Base-by-base conservation (phyloP, 1,284 basidiomycete species). In the Ceratobasidium sp. region DNA sequence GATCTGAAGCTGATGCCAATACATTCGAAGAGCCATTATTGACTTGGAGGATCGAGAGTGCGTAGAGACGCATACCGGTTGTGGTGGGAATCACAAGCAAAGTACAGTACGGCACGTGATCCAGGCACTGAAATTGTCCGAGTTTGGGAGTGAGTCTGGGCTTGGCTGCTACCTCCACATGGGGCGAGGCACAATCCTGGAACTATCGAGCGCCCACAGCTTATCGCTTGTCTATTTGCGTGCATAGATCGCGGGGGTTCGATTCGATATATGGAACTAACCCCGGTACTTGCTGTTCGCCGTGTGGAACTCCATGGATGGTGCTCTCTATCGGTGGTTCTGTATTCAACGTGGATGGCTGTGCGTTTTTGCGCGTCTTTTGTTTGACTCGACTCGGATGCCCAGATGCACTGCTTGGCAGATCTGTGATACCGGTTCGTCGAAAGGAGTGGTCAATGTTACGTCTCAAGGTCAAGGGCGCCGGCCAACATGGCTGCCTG, bases 1-100 rank as follows among this genome's bases (percentile, higher is more conserved):
- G 87, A 80, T 99, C 97, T 73, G 87, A 90, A 12, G 93, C 90
- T 46, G 84, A 87, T 75, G 86, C 85, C 39, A 99, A 88, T 32
- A 92, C 82, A 0, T 88, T 98, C 45, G 87, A 85, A 69, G 80
- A 79, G 1, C 79, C 78, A 34, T 78, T 76, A 21, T 80, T 78
- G 76, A 82, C 80, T 46, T 81, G 80, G 59, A 85, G 79, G 57
- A 85, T 78, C 52, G 84, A 82, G 75, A 86, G 82, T 41, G 82
- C 81, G 77, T 83, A 83, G 75, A 86, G 81, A 80, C 85, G 86
- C 82, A 84, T 83, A 4, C n/a, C n/a, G 45, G 21, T 53, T 53
- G 50, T n/a, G n/a, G n/a, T n/a, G n/a, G n/a, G n/a, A n/a, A n/a
- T n/a, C n/a, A n/a, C n/a, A n/a, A n/a, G n/a, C n/a, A n/a, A n/a